Conservation (phyloP, 805 yeast genomes). For the Kodamaea sagamina region DNA sequence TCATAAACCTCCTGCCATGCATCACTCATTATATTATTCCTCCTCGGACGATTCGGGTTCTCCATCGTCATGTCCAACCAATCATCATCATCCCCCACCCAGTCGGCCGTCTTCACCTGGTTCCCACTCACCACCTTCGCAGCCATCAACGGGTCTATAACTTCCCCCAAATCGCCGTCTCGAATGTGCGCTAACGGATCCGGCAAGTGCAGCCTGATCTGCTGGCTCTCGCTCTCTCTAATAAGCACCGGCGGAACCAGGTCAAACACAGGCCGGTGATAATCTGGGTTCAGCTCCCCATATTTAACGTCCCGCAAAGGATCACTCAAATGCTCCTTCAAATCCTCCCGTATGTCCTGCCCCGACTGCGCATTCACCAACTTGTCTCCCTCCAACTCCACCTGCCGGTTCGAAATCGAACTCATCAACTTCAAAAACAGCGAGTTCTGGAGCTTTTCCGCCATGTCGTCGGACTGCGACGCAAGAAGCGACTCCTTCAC, state of each 20-base stretch:
- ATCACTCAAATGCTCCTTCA: conserved; percentile 17
- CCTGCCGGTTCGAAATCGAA: conserved; percentile 37
- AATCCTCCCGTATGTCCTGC: conserved; percentile 21
- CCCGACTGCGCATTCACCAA: conserved; percentile 30
- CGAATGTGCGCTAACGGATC: conserved; percentile 46
- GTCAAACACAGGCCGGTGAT: neutral
- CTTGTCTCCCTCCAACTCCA: conserved; percentile 43
- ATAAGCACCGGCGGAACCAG: neutral
- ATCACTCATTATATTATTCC: conserved; percentile 24
- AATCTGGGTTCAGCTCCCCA: conserved; percentile 4
- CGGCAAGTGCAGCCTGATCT: conserved; percentile 29
- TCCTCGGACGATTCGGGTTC: conserved; percentile 1
- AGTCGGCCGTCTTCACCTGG: conserved; percentile 34
- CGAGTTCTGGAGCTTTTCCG: conserved; percentile 36
- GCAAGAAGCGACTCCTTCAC: conserved; percentile 31
- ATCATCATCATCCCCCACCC: conserved; percentile 38
- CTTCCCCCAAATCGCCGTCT: conserved; percentile 37
- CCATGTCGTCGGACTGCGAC: conserved; percentile 16
- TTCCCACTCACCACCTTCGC: conserved; percentile 44
- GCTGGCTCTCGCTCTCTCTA: conserved; percentile 13
- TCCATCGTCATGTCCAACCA: conserved; percentile 20
- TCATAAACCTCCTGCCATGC: conserved; percentile 42
- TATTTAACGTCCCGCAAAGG: conserved; percentile 16
- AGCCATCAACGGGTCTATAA: conserved; percentile 37
- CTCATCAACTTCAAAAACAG: conserved; percentile 42